These are phyloP conservation scores for Pythium utonaiense DNA, from an alignment of 352 stramenopile species.

Conservation along the genomic window DNA sequence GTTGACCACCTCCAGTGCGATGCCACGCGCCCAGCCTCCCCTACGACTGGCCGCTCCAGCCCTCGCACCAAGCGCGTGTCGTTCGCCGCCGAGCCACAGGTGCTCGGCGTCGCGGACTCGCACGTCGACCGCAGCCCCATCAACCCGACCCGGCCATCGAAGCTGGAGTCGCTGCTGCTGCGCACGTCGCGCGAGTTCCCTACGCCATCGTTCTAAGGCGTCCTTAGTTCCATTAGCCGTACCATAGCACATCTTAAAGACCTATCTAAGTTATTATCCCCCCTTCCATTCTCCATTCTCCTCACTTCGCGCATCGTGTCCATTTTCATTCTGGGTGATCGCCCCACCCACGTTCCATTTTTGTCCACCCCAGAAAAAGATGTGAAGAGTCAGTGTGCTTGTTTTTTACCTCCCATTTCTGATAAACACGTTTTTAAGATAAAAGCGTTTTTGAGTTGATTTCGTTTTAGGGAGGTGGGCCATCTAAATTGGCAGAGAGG, in stretches of 20 bases:
- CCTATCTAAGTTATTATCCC: slow-evolving; percentile 8
- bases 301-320: neutral
- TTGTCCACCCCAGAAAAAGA: too few relatives aligned
- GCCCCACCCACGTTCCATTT: too few relatives aligned
- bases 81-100: slow-evolving; percentile 55
- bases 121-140: slow-evolving; percentile 76
- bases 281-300: too few relatives aligned
- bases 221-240: too few relatives aligned
- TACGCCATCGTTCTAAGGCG: slow-evolving; percentile 56
- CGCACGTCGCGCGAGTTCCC: slow-evolving; percentile 83
- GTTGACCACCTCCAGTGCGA: slow-evolving; percentile 44
- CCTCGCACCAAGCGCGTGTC: slow-evolving; percentile 40
- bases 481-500: too few relatives aligned
- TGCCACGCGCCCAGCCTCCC: neutral
- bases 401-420: too few relatives aligned
- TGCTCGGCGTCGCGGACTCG: slow-evolving; percentile 71
- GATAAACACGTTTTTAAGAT: too few relatives aligned
- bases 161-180: slow-evolving; percentile 79
- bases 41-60: slow-evolving; percentile 1
- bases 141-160: slow-evolving; percentile 68
- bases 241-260: too few relatives aligned
- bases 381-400: too few relatives aligned
- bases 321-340: too few relatives aligned
- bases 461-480: neutral
- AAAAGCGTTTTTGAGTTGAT: too few relatives aligned